These are phyloP conservation scores for Vanrija pseudolonga DNA, from an alignment of 1,284 basidiomycete species.

Conservation along the genomic window DNA sequence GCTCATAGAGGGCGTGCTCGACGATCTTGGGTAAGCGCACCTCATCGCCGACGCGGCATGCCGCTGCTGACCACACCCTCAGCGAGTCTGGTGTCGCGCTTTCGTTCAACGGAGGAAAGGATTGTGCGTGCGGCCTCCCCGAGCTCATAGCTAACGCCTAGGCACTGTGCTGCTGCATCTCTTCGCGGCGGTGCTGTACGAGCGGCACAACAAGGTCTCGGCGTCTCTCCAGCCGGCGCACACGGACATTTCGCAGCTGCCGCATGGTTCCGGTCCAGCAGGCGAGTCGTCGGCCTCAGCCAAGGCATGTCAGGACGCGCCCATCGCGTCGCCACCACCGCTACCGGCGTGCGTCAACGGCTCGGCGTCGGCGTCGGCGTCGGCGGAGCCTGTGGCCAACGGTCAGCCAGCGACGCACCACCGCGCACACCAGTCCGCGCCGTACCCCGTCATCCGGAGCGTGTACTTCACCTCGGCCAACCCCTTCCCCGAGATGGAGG, in stretches of 20 bases:
- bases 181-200: constrained; percentile 64
- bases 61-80: background rate
- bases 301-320: constrained; percentile 1
- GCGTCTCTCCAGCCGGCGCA: background rate
- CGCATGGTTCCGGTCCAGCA: background rate
- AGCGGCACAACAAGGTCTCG: constrained; percentile 25
- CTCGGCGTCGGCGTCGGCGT: background rate
- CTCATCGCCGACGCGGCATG: background rate
- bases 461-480: constrained; percentile 88
- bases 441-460: constrained; percentile 61
- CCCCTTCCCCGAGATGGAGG: constrained; percentile 79
- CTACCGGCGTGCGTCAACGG: constrained; percentile 7
- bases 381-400: background rate
- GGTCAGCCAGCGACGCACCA: constrained; percentile 11
- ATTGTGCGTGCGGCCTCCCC: constrained; percentile 62
- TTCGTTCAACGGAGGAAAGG: constrained; percentile 98
- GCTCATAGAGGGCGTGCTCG: constrained; percentile 71
- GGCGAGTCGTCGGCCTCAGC: background rate
- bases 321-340: constrained; percentile 13
- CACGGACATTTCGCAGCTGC: background rate
- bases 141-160: constrained; percentile 36
- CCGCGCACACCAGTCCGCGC: constrained; percentile 1
- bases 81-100: constrained; percentile 69
- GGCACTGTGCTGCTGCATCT: constrained; percentile 93
- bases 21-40: constrained; percentile 63